Conservation (phyloP, 495 filamentous ascomycete genomes). For the Trichocladium antarcticum region DNA sequence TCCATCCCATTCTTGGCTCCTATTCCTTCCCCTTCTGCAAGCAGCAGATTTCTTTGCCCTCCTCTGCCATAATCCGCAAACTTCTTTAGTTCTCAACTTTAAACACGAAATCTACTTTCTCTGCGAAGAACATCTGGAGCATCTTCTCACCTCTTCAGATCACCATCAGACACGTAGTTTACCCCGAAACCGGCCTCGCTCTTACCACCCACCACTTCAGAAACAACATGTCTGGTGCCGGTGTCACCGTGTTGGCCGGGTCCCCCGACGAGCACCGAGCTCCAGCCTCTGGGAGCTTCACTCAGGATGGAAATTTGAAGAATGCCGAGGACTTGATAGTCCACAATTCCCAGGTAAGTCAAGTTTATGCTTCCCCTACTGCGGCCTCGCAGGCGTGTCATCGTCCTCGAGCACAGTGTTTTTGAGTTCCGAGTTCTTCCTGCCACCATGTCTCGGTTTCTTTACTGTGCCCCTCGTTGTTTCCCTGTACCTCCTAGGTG, state of each 20-base stretch:
- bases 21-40: background rate
- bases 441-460: background rate
- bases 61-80: slow-evolving; percentile 5
- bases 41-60: slow-evolving; percentile 5
- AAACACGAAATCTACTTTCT: slow-evolving; percentile 17
- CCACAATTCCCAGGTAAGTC: slow-evolving; percentile 10
- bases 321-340: slow-evolving; percentile 12
- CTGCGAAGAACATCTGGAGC: slow-evolving; percentile 20
- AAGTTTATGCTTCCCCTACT: too few species aligned
- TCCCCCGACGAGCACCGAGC: slow-evolving; percentile 39
- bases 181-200: background rate
- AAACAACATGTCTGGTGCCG: slow-evolving; percentile 36
- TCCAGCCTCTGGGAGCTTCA: slow-evolving; percentile 23
- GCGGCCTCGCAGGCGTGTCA: too few species aligned
- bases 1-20: background rate
- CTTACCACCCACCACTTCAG: slow-evolving; percentile 7
- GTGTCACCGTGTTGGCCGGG: slow-evolving; percentile 32
- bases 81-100: slow-evolving; percentile 4
- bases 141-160: slow-evolving; percentile 17
- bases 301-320: slow-evolving; percentile 38
- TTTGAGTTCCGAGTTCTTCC: too few species aligned
- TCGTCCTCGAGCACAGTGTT: too few species aligned
- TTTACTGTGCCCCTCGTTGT: too few species aligned
- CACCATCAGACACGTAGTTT: slow-evolving; percentile 5
- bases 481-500: too few species aligned